Percentiles rank a stretch among this genome's conserved stretches.
Conservation (phyloP, 2,329 filamentous ascomycete species). For the Fusarium cicatricum region DNA sequence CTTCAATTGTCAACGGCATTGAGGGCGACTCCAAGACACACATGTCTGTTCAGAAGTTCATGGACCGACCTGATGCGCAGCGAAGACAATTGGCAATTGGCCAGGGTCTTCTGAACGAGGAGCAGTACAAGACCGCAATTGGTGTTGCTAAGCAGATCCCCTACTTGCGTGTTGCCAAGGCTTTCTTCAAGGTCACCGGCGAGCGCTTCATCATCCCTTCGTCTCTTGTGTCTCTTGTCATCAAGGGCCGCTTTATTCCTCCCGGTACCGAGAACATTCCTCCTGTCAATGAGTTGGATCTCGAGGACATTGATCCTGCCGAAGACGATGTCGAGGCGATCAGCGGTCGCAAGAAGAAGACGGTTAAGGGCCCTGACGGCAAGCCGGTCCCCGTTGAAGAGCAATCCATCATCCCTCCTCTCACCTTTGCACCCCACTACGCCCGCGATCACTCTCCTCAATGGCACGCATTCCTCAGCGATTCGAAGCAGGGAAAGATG, state of each 20-base stretch:
- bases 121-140: conserved; percentile 80
- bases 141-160: conserved; percentile 85
- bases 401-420: conserved; percentile 76
- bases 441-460: conserved; percentile 87
- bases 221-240: conserved; percentile 90
- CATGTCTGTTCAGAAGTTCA: conserved; percentile 84
- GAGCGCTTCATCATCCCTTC: conserved; percentile 92
- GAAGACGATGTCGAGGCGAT: conserved; percentile 91
- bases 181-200: conserved; percentile 98
- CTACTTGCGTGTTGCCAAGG: conserved; percentile 83
- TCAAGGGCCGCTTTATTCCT: conserved; percentile 94
- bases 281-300: conserved; percentile 76
- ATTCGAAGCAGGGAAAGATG: conserved; percentile 94
- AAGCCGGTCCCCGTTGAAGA: conserved; percentile 65
- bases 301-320: conserved; percentile 90
- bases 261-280: conserved; percentile 82
- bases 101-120: conserved; percentile 73
- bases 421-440: conserved; percentile 92
- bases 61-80: conserved; percentile 80
- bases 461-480: conserved; percentile 95
- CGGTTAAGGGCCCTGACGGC: conserved; percentile 68
- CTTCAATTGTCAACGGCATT: conserved; percentile 69
- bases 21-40: conserved; percentile 80
- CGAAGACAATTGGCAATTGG: conserved; percentile 77
- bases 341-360: conserved; percentile 77